These are phyloP conservation scores for Phytophthora pistaciae DNA, from an alignment of 352 stramenopile genomes.

Conservation along the genomic window DNA sequence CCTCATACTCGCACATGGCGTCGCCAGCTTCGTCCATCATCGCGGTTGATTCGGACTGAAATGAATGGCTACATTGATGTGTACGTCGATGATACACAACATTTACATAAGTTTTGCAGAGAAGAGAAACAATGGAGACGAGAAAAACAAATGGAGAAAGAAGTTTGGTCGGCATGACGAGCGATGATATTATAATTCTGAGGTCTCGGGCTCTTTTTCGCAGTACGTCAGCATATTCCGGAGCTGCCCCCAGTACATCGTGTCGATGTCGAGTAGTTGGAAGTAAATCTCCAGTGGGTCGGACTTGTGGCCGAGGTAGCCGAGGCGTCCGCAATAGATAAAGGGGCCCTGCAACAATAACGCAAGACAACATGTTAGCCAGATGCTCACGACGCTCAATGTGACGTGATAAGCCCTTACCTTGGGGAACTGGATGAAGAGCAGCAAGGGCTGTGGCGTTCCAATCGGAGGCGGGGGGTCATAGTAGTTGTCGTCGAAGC, in stretches of 20 bases:
- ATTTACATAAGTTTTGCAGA: background rate
- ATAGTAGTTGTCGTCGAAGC: conserved; percentile 22
- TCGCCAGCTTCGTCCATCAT: conserved; percentile 5
- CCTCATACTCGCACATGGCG: conserved; percentile 19
- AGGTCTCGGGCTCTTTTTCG: background rate
- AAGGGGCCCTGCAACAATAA: conserved; percentile 47
- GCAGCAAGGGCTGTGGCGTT: conserved; percentile 19
- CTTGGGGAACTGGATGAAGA: conserved; percentile 42
- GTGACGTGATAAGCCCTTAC: conserved; percentile 8
- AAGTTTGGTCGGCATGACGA: no score
- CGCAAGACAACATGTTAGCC: background rate
- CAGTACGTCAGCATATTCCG: conserved; percentile 12
- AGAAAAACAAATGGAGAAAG: no score
- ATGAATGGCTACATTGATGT: conserved; percentile 8
- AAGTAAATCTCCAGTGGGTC: conserved; percentile 67
- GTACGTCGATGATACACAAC: background rate
- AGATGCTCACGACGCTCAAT: background rate
- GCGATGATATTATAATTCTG: no score
- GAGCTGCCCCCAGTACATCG: conserved; percentile 39
- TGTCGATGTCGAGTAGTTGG: conserved; percentile 62
- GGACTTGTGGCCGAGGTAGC: conserved; percentile 52
- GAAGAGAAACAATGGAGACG: no score
- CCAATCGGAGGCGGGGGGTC: conserved; percentile 1
- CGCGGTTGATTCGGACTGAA: background rate
- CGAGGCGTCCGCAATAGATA: conserved; percentile 77